Conservation (phyloP, 2,329 filamentous ascomycete species). For the Cercospora sojina region DNA sequence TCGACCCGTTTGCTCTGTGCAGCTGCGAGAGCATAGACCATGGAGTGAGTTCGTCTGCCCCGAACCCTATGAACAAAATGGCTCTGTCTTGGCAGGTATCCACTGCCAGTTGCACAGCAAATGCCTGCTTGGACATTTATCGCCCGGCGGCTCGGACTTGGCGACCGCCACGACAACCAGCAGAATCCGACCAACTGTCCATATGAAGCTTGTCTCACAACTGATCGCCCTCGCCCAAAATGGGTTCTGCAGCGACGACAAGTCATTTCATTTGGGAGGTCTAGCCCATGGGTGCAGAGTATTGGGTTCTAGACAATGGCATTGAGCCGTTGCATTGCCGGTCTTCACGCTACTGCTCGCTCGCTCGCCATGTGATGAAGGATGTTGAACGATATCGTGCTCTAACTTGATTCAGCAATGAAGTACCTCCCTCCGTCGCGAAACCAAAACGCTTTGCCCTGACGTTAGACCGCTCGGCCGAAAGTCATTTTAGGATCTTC, state of each 20-base stretch:
- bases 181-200: background rate
- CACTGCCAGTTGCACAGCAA: background rate
- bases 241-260: background rate
- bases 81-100: background rate
- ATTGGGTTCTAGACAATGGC: background rate
- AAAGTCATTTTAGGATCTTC: background rate
- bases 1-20: background rate
- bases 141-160: background rate
- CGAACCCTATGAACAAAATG: background rate
- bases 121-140: background rate
- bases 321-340: background rate
- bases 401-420: background rate
- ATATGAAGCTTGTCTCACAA: background rate
- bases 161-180: background rate
- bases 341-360: background rate
- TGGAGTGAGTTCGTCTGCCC: background rate
- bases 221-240: background rate
- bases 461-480: background rate
- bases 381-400: background rate
- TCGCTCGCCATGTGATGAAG: background rate
- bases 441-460: background rate
- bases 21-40: background rate
- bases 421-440: background rate
- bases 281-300: background rate
- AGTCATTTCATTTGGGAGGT: background rate